phyloP scores from a whole-genome alignment of 768 basidiomycete genomes.

The Daedaleopsis nitida region DNA sequence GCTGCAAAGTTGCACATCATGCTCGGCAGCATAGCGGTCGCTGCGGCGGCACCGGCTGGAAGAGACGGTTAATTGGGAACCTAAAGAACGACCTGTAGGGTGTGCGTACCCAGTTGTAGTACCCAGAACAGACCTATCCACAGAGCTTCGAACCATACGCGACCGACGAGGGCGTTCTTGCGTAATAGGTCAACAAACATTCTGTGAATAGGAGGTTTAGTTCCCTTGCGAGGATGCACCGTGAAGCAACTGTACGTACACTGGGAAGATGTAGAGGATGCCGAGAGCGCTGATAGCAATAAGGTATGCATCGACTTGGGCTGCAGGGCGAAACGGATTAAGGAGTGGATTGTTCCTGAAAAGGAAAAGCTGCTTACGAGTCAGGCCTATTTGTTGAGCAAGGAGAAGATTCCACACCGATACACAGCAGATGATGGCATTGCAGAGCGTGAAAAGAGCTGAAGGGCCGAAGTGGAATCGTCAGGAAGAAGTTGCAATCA shows the following conservation, averaged over 20 bases:
- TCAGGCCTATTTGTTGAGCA: conserved; percentile 35
- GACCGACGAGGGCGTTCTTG: conserved; percentile 51
- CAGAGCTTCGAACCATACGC: conserved; percentile 71
- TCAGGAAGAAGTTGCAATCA: conserved; percentile 2
- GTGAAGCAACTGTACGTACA: conserved; percentile 43
- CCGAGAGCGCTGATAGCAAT: conserved; percentile 60
- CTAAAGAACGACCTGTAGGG: not conserved
- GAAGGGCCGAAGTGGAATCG: not conserved
- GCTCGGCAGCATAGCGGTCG: conserved; percentile 42
- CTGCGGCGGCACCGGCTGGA: conserved; percentile 55
- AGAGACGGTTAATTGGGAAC: not conserved
- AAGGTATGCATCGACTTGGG: conserved; percentile 58
- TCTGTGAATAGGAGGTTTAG: conserved; percentile 31
- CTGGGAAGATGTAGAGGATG: conserved; percentile 56
- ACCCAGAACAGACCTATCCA: conserved; percentile 63
- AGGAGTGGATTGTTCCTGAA: not conserved
- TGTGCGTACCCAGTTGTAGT: conserved; percentile 59
- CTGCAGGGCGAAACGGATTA: conserved; percentile 27
- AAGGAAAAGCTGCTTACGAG: conserved; percentile 38
- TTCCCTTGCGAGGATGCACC: not conserved
- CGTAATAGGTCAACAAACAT: conserved; percentile 61
- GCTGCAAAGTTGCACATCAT: conserved; percentile 35
- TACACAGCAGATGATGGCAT: conserved; percentile 62
- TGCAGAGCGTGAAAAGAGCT: conserved; percentile 67
- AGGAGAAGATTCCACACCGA: conserved; percentile 72